Percentiles rank a stretch among this genome's conserved stretches.
Conservation (phyloP, 108 stramenopile species). For the Discostella pseudostelligera region DNA sequence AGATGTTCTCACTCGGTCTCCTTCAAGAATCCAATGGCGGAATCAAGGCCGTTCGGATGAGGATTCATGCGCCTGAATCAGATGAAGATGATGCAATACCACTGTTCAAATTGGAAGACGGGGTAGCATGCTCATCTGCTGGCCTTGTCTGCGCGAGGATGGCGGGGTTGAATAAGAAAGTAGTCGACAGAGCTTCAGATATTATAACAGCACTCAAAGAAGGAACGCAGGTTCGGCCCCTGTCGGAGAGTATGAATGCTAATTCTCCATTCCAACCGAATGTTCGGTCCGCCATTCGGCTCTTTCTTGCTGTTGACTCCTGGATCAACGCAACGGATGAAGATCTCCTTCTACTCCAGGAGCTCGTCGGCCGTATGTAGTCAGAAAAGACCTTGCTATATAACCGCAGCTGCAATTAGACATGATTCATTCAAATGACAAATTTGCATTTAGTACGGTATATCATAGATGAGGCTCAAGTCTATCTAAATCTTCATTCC, state of each 20-base stretch:
- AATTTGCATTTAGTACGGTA: neutral
- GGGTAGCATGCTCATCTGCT: slow-evolving; percentile 85
- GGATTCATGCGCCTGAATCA: slow-evolving; percentile 75
- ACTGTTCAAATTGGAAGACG: slow-evolving; percentile 88
- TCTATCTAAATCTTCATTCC: slow-evolving; percentile 80
- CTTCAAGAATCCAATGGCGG: slow-evolving; percentile 64
- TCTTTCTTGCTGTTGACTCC: slow-evolving; percentile 52
- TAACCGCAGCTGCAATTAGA: no score
- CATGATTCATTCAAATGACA: no score
- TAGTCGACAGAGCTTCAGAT: slow-evolving; percentile 66
- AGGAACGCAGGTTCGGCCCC: slow-evolving; percentile 52
- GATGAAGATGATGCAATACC: slow-evolving; percentile 65
- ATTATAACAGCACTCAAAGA: slow-evolving; percentile 66
- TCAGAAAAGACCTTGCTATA: no score
- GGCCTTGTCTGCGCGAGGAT: slow-evolving; percentile 90
- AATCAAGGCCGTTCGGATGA: slow-evolving; percentile 86
- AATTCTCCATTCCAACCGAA: slow-evolving; percentile 52
- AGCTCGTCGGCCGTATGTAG: slow-evolving; percentile 31
- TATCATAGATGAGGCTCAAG: slow-evolving; percentile 58
- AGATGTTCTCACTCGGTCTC: slow-evolving; percentile 88
- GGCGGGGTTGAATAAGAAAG: slow-evolving; percentile 70
- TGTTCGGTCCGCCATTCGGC: slow-evolving; percentile 46
- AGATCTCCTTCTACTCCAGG: slow-evolving; percentile 38
- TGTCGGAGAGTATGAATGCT: slow-evolving; percentile 52
- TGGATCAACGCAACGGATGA: slow-evolving; percentile 59